Conservation (phyloP, 2,329 filamentous ascomycete genomes). For the Trichoderma oligosporum region DNA sequence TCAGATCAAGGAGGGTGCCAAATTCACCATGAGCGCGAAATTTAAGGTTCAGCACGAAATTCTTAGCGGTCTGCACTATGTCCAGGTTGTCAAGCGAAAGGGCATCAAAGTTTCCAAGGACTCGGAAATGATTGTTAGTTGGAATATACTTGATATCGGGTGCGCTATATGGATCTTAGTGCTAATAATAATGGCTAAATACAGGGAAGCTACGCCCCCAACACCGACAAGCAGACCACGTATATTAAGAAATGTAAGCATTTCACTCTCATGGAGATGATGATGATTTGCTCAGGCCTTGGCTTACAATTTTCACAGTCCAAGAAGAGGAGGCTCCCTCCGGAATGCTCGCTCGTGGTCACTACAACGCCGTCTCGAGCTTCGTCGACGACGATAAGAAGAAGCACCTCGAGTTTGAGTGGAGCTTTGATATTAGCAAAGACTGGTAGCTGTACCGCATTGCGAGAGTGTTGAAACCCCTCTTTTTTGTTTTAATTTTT, state of each 20-base stretch:
- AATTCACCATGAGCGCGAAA: constrained; percentile 88
- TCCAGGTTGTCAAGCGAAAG: constrained; percentile 90
- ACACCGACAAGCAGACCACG: constrained; percentile 77
- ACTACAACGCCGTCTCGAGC: constrained; percentile 83
- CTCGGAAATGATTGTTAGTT: constrained; percentile 91
- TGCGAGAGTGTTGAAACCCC: neutral
- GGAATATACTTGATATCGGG: neutral
- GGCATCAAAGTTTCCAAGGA: constrained; percentile 85
- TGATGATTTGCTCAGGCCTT: too few relatives aligned
- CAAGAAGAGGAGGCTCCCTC: constrained; percentile 86
- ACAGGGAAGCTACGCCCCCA: constrained; percentile 88
- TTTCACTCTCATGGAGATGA: neutral
- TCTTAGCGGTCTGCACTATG: constrained; percentile 89
- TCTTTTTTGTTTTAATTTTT: neutral
- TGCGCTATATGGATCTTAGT: neutral
- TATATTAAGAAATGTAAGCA: constrained; percentile 89
- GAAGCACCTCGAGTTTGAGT: constrained; percentile 86
- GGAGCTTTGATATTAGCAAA: constrained; percentile 95
- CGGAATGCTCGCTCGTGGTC: constrained; percentile 83
- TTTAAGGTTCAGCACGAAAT: constrained; percentile 98
- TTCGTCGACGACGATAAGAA: constrained; percentile 96
- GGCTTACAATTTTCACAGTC: constrained; percentile 53
- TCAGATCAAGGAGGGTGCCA: constrained; percentile 92
- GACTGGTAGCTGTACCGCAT: constrained; percentile 64
- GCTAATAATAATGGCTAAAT: constrained; percentile 25